These are phyloP conservation scores for Termitomyces eurrhizus DNA, from an alignment of 768 basidiomycete species.

Conservation along the genomic window DNA sequence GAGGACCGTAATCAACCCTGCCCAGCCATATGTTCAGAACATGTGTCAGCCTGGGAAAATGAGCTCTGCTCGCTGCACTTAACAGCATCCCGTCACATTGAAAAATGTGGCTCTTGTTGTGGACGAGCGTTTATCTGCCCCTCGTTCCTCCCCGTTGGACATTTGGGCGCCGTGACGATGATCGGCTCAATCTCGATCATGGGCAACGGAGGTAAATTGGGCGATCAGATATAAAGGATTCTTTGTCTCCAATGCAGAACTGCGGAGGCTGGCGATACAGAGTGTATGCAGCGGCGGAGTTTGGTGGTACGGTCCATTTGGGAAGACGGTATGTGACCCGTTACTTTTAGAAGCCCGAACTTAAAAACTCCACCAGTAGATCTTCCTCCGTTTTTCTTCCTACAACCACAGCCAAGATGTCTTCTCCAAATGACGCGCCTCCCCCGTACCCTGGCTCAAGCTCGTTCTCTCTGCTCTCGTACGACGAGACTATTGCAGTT, in stretches of 20 bases:
- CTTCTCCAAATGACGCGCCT: not conserved
- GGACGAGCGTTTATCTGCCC: not conserved
- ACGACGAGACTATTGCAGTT: not conserved
- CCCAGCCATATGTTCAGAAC: not conserved
- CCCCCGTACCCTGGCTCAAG: slow-evolving; percentile 4
- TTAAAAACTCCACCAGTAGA: not conserved
- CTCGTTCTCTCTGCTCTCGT: not conserved
- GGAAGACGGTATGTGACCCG: not conserved
- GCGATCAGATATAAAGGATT: not conserved
- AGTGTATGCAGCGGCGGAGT: not conserved
- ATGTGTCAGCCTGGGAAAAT: not conserved
- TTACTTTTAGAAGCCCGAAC: not conserved
- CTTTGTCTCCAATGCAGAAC: not conserved
- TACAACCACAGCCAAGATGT: not conserved
- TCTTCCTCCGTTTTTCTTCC: not conserved
- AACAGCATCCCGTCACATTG: not conserved
- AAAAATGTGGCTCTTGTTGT: not conserved
- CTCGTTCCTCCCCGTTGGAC: not conserved
- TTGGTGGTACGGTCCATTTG: not conserved
- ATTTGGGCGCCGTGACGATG: not conserved
- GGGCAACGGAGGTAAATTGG: not conserved
- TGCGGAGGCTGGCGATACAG: not conserved
- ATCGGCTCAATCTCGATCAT: not conserved
- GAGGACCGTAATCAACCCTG: not conserved
- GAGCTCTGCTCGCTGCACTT: not conserved